Evolutionary conservation across 345 rosid species (phyloP).

Genomic region (Rhodomyrtus tomentosa): DNA sequence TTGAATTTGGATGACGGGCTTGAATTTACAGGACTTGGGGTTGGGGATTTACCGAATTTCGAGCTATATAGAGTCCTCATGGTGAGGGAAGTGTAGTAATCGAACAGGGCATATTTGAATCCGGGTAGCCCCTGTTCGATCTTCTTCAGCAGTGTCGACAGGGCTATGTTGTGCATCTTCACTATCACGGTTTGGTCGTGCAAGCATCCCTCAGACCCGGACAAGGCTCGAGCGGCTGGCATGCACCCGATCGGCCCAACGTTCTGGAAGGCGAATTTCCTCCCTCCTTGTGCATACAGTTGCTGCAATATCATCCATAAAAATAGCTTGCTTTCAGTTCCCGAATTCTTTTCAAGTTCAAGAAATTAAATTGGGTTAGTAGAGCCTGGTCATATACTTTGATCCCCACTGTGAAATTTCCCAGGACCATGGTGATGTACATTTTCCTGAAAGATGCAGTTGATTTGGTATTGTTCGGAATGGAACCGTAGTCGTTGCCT

Average conservation of each 20-base stretch:
- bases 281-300: neutral
- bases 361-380: neutral
- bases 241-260: slow-evolving; percentile 19
- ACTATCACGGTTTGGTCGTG: neutral
- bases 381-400: neutral
- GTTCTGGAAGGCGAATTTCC: slow-evolving; percentile 6
- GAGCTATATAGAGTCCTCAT: neutral
- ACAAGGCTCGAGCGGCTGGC: neutral
- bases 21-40: neutral
- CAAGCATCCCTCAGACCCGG: neutral
- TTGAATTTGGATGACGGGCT: neutral
- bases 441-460: neutral
- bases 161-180: slow-evolving; percentile 7
- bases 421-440: neutral
- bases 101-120: slow-evolving; percentile 5
- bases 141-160: slow-evolving; percentile 1
- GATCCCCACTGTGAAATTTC: neutral
- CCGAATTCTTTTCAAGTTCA: neutral
- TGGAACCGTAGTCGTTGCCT: slow-evolving; percentile 1
- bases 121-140: slow-evolving; percentile 3
- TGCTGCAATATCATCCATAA: neutral
- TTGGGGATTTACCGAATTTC: neutral
- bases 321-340: neutral
- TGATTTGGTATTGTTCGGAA: neutral
- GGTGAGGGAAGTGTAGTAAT: neutral